Percentiles rank a stretch among this genome's conserved stretches.
phyloP scores from a whole-genome alignment of 108 stramenopile genomes.

The Cyclostephanos invisitatus region DNA sequence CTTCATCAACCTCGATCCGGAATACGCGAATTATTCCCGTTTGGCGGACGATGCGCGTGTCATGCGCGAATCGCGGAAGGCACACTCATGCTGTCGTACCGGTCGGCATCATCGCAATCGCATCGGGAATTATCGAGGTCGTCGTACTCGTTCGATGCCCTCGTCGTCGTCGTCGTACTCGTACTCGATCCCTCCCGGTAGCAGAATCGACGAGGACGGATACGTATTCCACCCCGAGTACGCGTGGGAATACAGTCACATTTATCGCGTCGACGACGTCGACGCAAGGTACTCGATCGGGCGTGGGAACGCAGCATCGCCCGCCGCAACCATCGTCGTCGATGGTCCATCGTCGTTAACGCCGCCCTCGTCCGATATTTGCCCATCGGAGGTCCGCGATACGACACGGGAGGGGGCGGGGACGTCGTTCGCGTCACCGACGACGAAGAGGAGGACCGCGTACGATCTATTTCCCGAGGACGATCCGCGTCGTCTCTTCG shows the following conservation, averaged over 20 bases:
- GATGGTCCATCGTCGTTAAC: background rate
- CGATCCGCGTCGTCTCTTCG: background rate
- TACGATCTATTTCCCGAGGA: constrained; percentile 5
- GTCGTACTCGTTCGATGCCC: background rate
- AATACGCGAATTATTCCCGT: constrained; percentile 27
- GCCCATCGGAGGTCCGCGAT: background rate
- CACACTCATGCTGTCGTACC: constrained; percentile 12
- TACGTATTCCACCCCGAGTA: constrained; percentile 37
- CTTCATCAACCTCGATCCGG: constrained; percentile 23
- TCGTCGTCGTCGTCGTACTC: background rate
- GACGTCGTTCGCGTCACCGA: background rate
- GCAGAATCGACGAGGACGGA: constrained; percentile 36
- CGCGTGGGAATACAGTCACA: constrained; percentile 13
- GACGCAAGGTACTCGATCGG: background rate
- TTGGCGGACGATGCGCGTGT: constrained; percentile 32
- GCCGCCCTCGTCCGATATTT: background rate
- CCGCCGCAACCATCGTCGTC: background rate
- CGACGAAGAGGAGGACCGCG: background rate
- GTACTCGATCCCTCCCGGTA: background rate
- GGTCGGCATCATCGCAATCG: constrained; percentile 37
- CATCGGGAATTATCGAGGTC: constrained; percentile 10
- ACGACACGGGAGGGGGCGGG: background rate
- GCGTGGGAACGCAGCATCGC: background rate
- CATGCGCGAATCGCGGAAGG: constrained; percentile 16
- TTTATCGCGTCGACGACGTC: constrained; percentile 2